Evolutionary conservation across 1,284 basidiomycete species (phyloP), one percentile per base, ranked within the genome.

Genomic region (Moesziomyces antarcticus): DNA sequence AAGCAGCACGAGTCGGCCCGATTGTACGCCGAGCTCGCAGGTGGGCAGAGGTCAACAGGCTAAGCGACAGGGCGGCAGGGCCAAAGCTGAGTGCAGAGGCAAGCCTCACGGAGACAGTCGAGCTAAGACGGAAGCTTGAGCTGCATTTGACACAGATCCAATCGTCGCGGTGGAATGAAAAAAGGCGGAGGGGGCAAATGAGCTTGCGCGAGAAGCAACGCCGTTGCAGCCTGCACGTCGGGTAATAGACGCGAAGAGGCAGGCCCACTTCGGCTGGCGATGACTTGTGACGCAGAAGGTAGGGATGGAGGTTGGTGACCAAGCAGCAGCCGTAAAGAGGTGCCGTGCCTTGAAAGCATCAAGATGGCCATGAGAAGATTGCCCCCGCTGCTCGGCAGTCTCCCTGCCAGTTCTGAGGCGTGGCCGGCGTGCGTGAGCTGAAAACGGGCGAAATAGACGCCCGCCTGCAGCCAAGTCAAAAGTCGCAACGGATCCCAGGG

Each of bases 141-240:
- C 49, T 16, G 60, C 60, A 63, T 63, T 59, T 62, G 66, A 42
- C 51, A 59, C 56, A 20, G 47, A 42, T 42, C 30, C 46, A 40
- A 27, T 40, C 37, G 49, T 9, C 20, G 44, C 48, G 22, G 52
- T 21, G 43, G 45, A 50, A 41, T 30, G 21, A 14, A 45, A 21
- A 45, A 21, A 7, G 25, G n/a, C n/a, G 44, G 20, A 11, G 24
- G 20, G 30, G 30, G 30, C 11, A 22, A 45, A 45, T 10, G 44
- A 45, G 24, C 37, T 40, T 3, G 14, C 7, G 13, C 37, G 16
- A 18, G 37, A 14, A 6, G 37, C 37, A 40, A 14, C 13, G 6
- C 13, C 16, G 37, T 40, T 40, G 37, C 37, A 40, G 37, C 37
- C 37, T 40, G 37, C 37, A 40, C 37, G 5, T 40, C 3, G 16